Conservation (phyloP, 148 eudicot genomes). For the Silene latifolia region DNA sequence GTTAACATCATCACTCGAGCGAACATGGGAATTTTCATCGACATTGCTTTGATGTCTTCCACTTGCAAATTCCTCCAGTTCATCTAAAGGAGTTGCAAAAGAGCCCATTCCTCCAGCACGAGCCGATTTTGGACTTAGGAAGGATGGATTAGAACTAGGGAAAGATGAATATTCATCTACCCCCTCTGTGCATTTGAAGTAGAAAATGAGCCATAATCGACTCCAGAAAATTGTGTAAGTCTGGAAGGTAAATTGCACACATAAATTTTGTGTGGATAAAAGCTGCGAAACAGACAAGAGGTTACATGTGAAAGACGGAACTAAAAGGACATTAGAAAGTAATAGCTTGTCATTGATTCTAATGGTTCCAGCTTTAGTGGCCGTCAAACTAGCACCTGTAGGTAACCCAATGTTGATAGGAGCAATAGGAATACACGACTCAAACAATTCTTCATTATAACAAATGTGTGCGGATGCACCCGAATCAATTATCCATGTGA, state of each 20-base stretch:
- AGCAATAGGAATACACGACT: too few relatives aligned
- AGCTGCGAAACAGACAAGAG: too few relatives aligned
- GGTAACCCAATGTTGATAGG: too few relatives aligned
- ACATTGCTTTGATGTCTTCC: conserved; percentile 42
- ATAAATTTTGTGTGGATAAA: too few relatives aligned
- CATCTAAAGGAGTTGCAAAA: conserved; percentile 62
- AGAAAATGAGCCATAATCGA: conserved; percentile 46
- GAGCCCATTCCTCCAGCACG: conserved; percentile 38
- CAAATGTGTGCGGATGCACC: too few relatives aligned
- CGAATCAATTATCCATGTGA: too few relatives aligned
- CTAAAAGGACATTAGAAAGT: too few relatives aligned
- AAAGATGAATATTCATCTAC: conserved; percentile 50
- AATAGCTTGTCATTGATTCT: too few relatives aligned
- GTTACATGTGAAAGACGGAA: too few relatives aligned
- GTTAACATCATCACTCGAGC: conserved; percentile 49
- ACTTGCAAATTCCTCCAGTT: conserved; percentile 72
- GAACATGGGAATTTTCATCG: conserved; percentile 41
- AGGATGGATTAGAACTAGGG: conserved; percentile 34
- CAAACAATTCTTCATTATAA: too few relatives aligned
- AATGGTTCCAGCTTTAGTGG: too few relatives aligned
- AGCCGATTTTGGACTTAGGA: conserved; percentile 48
- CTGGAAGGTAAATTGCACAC: conserved; percentile 75
- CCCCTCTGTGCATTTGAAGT: conserved; percentile 54
- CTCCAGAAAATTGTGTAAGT: conserved; percentile 51
- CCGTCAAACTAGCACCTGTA: too few relatives aligned